Conservation (phyloP, 495 filamentous ascomycete species). For the Penicillium goetzii region DNA sequence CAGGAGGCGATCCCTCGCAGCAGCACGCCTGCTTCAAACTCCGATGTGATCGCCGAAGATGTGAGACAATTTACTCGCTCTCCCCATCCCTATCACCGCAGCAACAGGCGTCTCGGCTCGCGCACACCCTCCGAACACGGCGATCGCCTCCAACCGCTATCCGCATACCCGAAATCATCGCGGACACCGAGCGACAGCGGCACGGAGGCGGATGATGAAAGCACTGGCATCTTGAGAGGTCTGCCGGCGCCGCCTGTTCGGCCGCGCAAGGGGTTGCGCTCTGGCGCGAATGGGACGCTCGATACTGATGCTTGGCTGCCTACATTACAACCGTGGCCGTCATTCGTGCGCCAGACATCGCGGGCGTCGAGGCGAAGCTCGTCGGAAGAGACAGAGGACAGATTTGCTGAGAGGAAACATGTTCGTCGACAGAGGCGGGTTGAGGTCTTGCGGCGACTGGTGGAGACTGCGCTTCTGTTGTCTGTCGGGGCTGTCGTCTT, state of each 20-base stretch:
- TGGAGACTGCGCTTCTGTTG: constrained; percentile 49
- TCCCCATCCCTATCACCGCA: constrained; percentile 75
- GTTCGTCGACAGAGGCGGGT: constrained; percentile 40
- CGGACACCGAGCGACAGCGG: constrained; percentile 79
- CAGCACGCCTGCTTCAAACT: constrained; percentile 26
- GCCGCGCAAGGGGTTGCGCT: constrained; percentile 72
- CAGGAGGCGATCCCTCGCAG: constrained; percentile 32
- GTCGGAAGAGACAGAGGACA: constrained; percentile 41
- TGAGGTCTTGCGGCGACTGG: constrained; percentile 49
- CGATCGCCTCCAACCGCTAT: constrained; percentile 31
- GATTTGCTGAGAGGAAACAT: constrained; percentile 33
- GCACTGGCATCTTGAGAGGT: constrained; percentile 69
- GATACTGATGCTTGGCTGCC: constrained; percentile 44
- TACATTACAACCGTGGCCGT: constrained; percentile 41
- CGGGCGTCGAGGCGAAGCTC: constrained; percentile 46
- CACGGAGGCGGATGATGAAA: constrained; percentile 90
- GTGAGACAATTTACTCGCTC: constrained; percentile 67
- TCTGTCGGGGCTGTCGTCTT: constrained; percentile 51
- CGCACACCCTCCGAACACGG: constrained; percentile 33
- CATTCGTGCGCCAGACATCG: constrained; percentile 37
- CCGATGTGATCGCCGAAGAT: constrained; percentile 30
- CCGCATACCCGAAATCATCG: constrained; percentile 40
- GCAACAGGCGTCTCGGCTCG: constrained; percentile 33
- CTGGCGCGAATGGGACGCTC: constrained; percentile 50
- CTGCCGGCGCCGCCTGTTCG: constrained; percentile 74